These are phyloP conservation scores for Sedum album DNA, from an alignment of 164 flowering plant species.

Conservation along the genomic window DNA sequence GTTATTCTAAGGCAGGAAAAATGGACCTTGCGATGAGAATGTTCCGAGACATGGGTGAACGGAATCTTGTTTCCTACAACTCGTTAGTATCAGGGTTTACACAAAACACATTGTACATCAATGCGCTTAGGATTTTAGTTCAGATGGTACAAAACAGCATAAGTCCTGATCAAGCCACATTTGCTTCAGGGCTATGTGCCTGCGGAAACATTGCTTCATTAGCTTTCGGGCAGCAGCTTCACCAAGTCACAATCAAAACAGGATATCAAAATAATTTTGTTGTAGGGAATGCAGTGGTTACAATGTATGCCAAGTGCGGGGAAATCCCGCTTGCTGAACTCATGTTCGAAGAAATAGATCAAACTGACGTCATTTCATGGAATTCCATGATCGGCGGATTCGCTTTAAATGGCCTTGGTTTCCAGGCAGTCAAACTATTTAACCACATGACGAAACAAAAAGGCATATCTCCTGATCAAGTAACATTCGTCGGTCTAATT, in stretches of 20 bases:
- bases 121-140: constrained; percentile 18
- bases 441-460: constrained; percentile 15
- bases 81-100: constrained; percentile 22
- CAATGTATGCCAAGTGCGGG: constrained; percentile 30
- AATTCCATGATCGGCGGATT: constrained; percentile 25
- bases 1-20: constrained; percentile 22
- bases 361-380: constrained; percentile 24
- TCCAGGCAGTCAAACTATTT: constrained; percentile 16
- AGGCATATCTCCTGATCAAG: constrained; percentile 20
- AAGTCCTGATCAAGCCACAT: constrained; percentile 24
- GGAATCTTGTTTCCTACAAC: constrained; percentile 25
- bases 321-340: constrained; percentile 12
- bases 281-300: constrained; percentile 19
- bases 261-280: constrained; percentile 21
- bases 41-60: constrained; percentile 19
- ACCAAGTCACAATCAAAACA: constrained; percentile 16
- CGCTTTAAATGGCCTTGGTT: constrained; percentile 20
- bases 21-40: constrained; percentile 21
- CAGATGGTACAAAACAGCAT: constrained; percentile 15
- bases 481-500: constrained; percentile 20
- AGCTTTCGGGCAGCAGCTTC: constrained; percentile 23
- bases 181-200: constrained; percentile 21
- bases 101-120: constrained; percentile 15
- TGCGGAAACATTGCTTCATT: constrained; percentile 23
- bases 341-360: constrained; percentile 15